Percentiles rank a stretch among this genome's conserved stretches.
phyloP scores from a whole-genome alignment of 129 eudicot species.

The Gnaphalium uliginosum region DNA sequence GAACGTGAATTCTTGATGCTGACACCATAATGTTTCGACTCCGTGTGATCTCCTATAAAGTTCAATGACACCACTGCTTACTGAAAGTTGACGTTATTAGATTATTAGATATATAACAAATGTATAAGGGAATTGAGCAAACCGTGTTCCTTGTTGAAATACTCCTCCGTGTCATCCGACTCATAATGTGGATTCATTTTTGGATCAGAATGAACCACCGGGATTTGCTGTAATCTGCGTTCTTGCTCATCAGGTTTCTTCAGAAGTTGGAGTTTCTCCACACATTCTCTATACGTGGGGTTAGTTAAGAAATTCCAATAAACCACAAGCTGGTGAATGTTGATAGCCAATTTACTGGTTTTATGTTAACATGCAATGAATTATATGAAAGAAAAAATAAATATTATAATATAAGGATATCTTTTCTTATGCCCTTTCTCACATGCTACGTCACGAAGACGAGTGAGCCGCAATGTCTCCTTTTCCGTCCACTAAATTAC shows the following conservation, averaged over 20 bases:
- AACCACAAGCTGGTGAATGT: neutral
- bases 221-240: constrained; percentile 66
- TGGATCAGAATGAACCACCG: constrained; percentile 81
- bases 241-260: constrained; percentile 84
- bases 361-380: neutral
- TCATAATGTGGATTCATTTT: constrained; percentile 83
- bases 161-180: constrained; percentile 63
- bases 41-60: constrained; percentile 51
- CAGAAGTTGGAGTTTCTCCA: constrained; percentile 68
- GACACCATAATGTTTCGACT: constrained; percentile 33
- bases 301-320: constrained; percentile 52
- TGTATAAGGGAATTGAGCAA: constrained; percentile 13
- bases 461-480: constrained; percentile 70
- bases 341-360: neutral
- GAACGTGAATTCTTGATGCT: constrained; percentile 40
- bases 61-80: constrained; percentile 16
- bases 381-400: neutral
- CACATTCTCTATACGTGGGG: constrained; percentile 81
- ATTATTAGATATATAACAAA: neutral
- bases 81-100: neutral
- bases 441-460: constrained; percentile 76
- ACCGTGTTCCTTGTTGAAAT: constrained; percentile 62
- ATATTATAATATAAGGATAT: constrained; percentile 61
- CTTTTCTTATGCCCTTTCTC: constrained; percentile 79
- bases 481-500: constrained; percentile 65